Percentiles rank a stretch among this genome's conserved stretches.
Conservation (phyloP, 257 asterid species). For the Paulownia fortunei region DNA sequence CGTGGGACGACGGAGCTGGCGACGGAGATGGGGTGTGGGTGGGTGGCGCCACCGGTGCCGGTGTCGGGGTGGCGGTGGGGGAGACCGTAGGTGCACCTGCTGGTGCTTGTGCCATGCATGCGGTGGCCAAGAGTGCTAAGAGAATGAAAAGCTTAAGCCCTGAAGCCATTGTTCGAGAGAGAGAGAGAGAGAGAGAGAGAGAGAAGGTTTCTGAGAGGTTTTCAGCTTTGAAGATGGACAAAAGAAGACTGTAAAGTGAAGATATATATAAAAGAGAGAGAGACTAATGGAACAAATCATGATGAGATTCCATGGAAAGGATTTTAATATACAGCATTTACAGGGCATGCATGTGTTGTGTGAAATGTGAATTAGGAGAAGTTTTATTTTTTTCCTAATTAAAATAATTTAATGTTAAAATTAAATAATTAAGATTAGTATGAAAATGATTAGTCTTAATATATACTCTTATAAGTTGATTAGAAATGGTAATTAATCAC, state of each 20-base stretch:
- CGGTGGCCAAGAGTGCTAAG: constrained; percentile 53
- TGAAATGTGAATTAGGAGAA: constrained; percentile 1
- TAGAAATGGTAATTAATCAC: constrained; percentile 3
- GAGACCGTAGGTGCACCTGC: constrained; percentile 59
- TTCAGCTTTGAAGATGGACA: constrained; percentile 16
- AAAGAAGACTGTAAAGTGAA: constrained; percentile 28
- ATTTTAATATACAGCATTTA: constrained; percentile 16
- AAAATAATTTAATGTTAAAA: not conserved
- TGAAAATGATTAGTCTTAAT: not conserved
- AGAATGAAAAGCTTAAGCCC: constrained; percentile 48
- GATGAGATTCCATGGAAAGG: constrained; percentile 33
- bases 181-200: constrained; percentile 22
- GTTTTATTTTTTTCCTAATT: not conserved
- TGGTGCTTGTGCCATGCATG: constrained; percentile 73
- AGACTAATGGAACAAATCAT: constrained; percentile 21
- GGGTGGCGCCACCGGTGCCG: constrained; percentile 54
- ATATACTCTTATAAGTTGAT: not conserved
- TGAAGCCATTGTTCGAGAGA: constrained; percentile 47
- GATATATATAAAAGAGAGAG: constrained; percentile 37
- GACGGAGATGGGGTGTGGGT: constrained; percentile 37
- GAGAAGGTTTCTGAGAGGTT: not conserved
- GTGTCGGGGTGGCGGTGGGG: constrained; percentile 59
- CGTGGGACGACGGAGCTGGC: constrained; percentile 14
- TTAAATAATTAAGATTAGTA: not conserved
- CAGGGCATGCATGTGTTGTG: constrained; percentile 27